Evolutionary conservation across 1,284 basidiomycete genomes (phyloP), one percentile per base, ranked within the genome.

Genomic region (Pterulicium gracile): DNA sequence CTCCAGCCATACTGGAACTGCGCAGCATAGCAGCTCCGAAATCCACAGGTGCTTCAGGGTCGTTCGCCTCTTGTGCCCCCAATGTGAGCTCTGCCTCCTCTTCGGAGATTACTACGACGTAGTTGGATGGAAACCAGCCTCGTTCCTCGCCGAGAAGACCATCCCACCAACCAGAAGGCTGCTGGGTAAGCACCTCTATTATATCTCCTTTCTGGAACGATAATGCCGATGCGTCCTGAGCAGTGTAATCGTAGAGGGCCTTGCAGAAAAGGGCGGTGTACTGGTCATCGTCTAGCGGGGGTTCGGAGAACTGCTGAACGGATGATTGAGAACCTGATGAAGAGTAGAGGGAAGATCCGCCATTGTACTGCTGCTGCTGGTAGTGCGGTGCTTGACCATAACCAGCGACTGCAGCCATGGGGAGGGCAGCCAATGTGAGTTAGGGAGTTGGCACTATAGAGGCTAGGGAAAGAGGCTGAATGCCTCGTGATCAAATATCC

Each of bases 161-260:
- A 64, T 98, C 96, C 95, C 95, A 99, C 95, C 95, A 99, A 14
- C 95, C 95, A 3, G 86, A 89, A 43, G 90, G 88, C 46, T 97
- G 79, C 59, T 86, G 83, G 4, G 87, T 91, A 45, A 96, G 73
- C 46, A 98, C 91, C 63, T 98, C 92, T 56, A 98, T 96, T 52
- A 98, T 75, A 58, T 96, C 92, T 53, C 85, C 86, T 54, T 78
- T 80, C 49, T 63, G 72, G 61, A 98, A 98, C 12, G 88, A 88
- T 42, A 98, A 77, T 0, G 93, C 89, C 4, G 90, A 91, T 42
- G 79, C 69, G 55, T 96, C 93, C 50, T 82, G 73, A n/a, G 88
- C 85, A 55, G 81, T 74, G 64, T 95, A 98, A 66, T 94, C 88
- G 64, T 96, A 98, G 49, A 91, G 72, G 3, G 95, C 94, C 43